Evolutionary conservation across 2,329 filamentous ascomycete species (phyloP).

Genomic region (Diplocarpon mali): DNA sequence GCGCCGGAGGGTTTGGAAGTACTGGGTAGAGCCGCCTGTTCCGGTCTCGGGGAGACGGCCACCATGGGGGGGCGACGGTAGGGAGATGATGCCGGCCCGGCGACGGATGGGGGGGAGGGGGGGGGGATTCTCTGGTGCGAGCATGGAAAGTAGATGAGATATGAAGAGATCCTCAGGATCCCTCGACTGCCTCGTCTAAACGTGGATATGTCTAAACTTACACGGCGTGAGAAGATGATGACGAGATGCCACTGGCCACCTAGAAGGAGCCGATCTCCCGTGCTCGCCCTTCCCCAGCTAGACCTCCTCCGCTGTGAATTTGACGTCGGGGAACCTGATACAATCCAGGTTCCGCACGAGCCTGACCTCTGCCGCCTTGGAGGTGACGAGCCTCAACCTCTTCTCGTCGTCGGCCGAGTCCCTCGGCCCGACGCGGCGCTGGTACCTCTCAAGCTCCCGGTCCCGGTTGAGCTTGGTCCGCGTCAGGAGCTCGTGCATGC

Average conservation of each 20-base stretch:
- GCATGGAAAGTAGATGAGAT: constrained; percentile 1
- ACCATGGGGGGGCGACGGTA: too few species aligned
- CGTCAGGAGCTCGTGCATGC: constrained; percentile 78
- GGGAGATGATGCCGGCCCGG: too few species aligned
- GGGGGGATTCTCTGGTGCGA: neutral
- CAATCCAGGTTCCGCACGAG: constrained; percentile 65
- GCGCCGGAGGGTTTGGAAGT: constrained; percentile 84
- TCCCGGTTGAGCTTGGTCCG: constrained; percentile 57
- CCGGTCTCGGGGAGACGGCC: too few species aligned
- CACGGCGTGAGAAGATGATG: too few species aligned
- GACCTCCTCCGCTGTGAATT: constrained; percentile 47
- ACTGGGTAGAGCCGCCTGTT: constrained; percentile 43
- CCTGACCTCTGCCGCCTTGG: constrained; percentile 80
- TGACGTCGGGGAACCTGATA: constrained; percentile 52
- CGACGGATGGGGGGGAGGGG: neutral
- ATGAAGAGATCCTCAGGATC: neutral
- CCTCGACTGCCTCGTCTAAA: neutral
- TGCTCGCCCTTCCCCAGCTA: constrained; percentile 8
- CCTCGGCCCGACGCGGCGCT: constrained; percentile 33
- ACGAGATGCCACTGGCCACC: too few species aligned
- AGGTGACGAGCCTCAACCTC: constrained; percentile 32
- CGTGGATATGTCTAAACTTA: neutral
- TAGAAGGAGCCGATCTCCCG: neutral
- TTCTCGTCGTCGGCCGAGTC: constrained; percentile 32
- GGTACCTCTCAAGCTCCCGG: constrained; percentile 45